Evolutionary conservation across 805 yeast species (phyloP), one percentile per base, ranked within the genome.

Genomic region (Henningerozyma blattae): DNA sequence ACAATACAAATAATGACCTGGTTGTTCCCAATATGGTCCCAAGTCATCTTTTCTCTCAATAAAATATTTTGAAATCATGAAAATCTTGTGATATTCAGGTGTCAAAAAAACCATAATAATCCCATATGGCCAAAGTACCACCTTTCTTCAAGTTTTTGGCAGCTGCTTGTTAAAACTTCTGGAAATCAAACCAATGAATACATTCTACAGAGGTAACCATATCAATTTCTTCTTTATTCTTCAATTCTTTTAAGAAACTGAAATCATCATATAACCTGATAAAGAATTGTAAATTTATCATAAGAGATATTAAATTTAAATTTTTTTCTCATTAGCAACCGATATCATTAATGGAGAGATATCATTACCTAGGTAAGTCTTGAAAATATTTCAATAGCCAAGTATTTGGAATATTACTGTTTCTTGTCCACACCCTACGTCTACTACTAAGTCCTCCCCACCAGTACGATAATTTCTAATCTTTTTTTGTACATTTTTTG

Each of bases 181-280:
- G 58, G 38, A 71, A 77, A 36, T 77, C 66, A 37, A 83, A 70
- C 94, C 95, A 86, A 56, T 86, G 95, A n/a, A 70, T 73, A 38
- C 86, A 79, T 50, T 86, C 86, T 0, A 87, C 94, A 13, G 77
- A 81, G 2, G 85, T 69, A 12, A 84, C 61, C 45, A 84, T 39
- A 49, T 80, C 93, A 7, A 75, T 70, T 20, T 20, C 10, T 20
- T 20, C 10, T 10, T 10, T 10, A 20, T 20, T 20, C n/a, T n/a
- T n/a, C n/a, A n/a, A n/a, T n/a, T n/a, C n/a, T 20, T 7, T 7
- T 20, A 20, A 20, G 10, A 20, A 20, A 7, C 10, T 7, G 22
- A 20, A 20, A 20, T 20, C 22, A 20, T 20, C 22, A 20, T 10
- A 20, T 7, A 10, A 10, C 7, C 9, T 7, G 22, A 7, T 7